phyloP scores from a whole-genome alignment of 208 protist species.

The Leishmania major region DNA sequence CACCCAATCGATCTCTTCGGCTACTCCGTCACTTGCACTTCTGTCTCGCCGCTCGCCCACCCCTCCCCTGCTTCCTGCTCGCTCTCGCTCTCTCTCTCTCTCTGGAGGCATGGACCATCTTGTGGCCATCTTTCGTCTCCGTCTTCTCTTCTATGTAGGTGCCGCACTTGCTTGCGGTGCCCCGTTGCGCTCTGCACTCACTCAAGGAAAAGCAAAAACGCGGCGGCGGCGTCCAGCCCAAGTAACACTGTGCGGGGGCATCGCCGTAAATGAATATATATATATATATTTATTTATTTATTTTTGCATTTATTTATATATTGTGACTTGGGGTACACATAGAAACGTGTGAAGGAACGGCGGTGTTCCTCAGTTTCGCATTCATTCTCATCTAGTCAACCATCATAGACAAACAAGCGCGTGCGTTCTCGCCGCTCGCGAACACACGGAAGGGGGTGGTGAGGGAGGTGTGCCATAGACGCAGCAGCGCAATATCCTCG shows the following conservation, averaged over 20 bases:
- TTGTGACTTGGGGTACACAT: background rate
- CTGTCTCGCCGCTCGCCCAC: background rate
- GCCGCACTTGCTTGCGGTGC: background rate
- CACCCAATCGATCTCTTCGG: background rate
- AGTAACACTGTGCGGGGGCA: background rate
- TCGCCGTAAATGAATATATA: background rate
- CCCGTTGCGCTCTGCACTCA: background rate
- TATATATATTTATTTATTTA: too few species aligned
- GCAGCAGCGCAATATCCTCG: slow-evolving; percentile 1
- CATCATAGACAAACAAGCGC: background rate
- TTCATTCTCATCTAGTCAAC: background rate
- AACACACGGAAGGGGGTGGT: background rate
- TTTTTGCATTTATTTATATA: too few species aligned
- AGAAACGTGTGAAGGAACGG: background rate
- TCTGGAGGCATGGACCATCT: too few species aligned
- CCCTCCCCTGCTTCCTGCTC: background rate
- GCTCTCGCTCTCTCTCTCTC: background rate
- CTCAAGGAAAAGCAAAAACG: background rate
- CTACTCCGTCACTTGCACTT: background rate
- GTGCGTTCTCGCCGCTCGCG: background rate
- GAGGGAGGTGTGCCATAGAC: background rate
- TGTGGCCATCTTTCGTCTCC: background rate
- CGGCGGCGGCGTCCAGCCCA: too few species aligned
- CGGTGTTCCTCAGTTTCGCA: background rate
- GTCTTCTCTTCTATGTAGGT: background rate